Evolutionary conservation across 768 basidiomycete genomes (phyloP), one percentile per base, ranked within the genome.

Genomic region (Fistulinella prunicolor): DNA sequence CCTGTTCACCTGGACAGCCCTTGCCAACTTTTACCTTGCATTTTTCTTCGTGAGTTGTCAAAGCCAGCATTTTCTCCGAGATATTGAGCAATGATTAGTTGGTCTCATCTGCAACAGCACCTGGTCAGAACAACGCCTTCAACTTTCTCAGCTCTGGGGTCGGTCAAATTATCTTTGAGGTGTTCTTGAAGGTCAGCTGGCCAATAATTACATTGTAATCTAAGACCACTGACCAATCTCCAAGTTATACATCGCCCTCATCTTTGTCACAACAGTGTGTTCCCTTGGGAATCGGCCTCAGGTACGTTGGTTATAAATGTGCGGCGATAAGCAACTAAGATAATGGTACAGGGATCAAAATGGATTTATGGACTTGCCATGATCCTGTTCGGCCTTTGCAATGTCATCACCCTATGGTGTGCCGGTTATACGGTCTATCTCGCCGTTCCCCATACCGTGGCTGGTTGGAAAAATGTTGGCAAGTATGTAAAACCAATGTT

Each of bases 11-110:
- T 98, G 94, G 94, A 94, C 93, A 9, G 81, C 86, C 14, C 73
- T 95, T 37, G 94, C 90, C 26, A 95, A 94, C 66, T 96, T 93
- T 71, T 96, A 92, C 65, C 76, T 95, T 43, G 89, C 92, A 35
- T 94, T 94, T 75, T 94, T 89, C 79, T 94, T 94, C 69, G 87
- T 90, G 58, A 70, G 87, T 75, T 16, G 39, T 50, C n/a, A 23
- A 58, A 14, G 42, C 48, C 1, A 60, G 61, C 38, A 24, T 54
- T 23, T 42, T 59, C 19, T 51, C 6, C 41, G n/a, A 42, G 51
- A 38, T 30, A 67, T 41, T 58, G 60, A 51, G 37, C 41, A 1
- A 56, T 58, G 57, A 56, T 60, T 69, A 92, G 86, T 72, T 95
- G 49, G 85, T 93, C 46, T 82, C 82, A 23, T 87, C 89, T 2